phyloP scores from a whole-genome alignment of 1,139 yeast genomes.

The Yueomyces sp. region DNA sequence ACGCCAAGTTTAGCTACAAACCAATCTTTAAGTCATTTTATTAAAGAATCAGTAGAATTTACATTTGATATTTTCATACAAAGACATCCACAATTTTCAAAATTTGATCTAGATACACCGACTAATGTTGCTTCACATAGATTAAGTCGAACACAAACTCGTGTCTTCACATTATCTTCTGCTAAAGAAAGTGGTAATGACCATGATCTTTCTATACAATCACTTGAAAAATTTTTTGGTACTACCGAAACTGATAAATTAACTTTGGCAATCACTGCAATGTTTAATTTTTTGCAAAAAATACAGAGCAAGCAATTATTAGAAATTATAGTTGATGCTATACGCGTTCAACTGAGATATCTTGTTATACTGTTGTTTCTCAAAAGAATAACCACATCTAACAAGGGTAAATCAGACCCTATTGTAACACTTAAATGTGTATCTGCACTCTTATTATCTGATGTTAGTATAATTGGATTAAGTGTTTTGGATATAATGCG shows the following conservation, averaged over 20 bases:
- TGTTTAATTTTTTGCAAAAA: slow-evolving; percentile 28
- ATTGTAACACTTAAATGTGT: slow-evolving; percentile 40
- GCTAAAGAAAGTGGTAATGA: slow-evolving; percentile 8
- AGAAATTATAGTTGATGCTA: slow-evolving; percentile 59
- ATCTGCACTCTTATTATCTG: slow-evolving; percentile 61
- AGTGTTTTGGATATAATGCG: slow-evolving; percentile 76
- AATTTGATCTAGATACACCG: slow-evolving; percentile 8
- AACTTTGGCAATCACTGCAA: slow-evolving; percentile 33
- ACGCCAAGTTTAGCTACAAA: slow-evolving; percentile 18
- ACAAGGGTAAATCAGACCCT: slow-evolving; percentile 24
- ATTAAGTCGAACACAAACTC: slow-evolving; percentile 21
- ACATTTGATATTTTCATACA: slow-evolving; percentile 17
- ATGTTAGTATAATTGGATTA: slow-evolving; percentile 76
- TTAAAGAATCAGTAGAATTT: slow-evolving; percentile 15
- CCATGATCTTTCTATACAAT: slow-evolving; percentile 26
- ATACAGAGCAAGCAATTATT: slow-evolving; percentile 32
- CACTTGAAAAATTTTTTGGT: slow-evolving; percentile 37
- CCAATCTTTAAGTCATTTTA: slow-evolving; percentile 18
- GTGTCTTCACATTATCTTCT: slow-evolving; percentile 15
- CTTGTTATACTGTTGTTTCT: slow-evolving; percentile 40
- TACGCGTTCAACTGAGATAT: slow-evolving; percentile 82
- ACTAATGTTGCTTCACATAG: slow-evolving; percentile 12
- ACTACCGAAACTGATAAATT: slow-evolving; percentile 40
- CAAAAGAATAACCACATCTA: slow-evolving; percentile 15
- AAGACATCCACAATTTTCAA: slow-evolving; percentile 13